Evolutionary conservation across 202 grass and related monocot species (phyloP).

Genomic region (Carex arenaria): DNA sequence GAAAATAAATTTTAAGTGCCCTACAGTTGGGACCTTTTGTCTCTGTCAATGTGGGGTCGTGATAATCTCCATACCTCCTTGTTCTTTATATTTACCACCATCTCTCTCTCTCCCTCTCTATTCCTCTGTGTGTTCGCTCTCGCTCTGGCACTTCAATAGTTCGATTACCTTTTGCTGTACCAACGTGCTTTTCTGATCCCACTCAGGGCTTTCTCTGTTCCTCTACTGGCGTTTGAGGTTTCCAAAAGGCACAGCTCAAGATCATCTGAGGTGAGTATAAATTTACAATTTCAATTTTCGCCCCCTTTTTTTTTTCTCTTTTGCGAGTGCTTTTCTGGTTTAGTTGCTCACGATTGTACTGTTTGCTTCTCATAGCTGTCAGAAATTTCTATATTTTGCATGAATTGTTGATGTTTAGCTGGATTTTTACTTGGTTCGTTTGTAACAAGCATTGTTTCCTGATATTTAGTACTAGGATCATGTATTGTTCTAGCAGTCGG

Average conservation of each 20-base stretch:
- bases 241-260: neutral
- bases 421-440: neutral
- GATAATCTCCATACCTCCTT: neutral
- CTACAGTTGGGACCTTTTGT: conserved; percentile 13
- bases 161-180: neutral
- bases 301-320: neutral
- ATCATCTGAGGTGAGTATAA: neutral
- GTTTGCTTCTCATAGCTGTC: conserved; percentile 1
- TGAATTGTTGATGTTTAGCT: neutral
- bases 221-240: neutral
- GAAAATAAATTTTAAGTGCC: neutral
- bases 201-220: neutral
- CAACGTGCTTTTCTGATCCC: neutral
- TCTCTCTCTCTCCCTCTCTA: neutral
- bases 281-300: neutral
- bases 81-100: conserved; percentile 15
- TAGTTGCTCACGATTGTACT: neutral
- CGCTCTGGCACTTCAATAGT: neutral
- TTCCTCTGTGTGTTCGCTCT: neutral
- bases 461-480: neutral
- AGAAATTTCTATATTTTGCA: neutral
- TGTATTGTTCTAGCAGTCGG: neutral
- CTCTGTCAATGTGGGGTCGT: neutral
- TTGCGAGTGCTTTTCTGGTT: neutral
- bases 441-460: neutral